These are phyloP conservation scores for Fagus sylvatica DNA, from an alignment of 306 rosid species.

Conservation along the genomic window DNA sequence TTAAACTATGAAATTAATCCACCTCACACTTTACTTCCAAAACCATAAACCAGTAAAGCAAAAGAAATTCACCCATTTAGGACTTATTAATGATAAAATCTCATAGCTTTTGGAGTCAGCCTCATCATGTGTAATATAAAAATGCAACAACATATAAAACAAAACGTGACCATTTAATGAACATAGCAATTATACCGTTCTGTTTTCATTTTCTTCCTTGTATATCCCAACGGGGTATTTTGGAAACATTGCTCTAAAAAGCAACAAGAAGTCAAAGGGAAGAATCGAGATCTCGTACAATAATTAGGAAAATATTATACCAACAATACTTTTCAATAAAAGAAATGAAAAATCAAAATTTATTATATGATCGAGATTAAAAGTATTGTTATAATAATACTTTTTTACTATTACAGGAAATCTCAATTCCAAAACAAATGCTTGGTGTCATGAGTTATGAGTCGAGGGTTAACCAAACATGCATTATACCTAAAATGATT, in stretches of 20 bases:
- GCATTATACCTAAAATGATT: no score
- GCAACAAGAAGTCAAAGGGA: background rate
- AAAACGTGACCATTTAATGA: background rate
- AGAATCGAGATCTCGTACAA: background rate
- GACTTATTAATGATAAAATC: background rate
- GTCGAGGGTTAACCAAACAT: no score
- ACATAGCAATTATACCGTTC: background rate
- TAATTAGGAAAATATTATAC: no score
- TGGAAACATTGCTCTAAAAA: background rate
- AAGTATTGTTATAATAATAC: no score
- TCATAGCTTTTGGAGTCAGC: constrained; percentile 7
- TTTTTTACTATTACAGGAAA: no score
- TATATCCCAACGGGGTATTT: background rate
- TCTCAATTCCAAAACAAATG: no score
- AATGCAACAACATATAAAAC: background rate
- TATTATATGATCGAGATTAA: no score
- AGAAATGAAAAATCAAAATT: no score
- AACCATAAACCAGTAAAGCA: constrained; percentile 20
- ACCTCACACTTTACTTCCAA: constrained; percentile 24
- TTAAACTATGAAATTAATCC: constrained; percentile 31
- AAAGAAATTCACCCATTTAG: background rate
- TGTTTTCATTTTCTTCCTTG: background rate
- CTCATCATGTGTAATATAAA: background rate
- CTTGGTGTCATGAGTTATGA: no score
- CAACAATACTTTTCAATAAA: no score